Conservation (phyloP, 73 alveolate genomes). For the Paramecium sonneborni region DNA sequence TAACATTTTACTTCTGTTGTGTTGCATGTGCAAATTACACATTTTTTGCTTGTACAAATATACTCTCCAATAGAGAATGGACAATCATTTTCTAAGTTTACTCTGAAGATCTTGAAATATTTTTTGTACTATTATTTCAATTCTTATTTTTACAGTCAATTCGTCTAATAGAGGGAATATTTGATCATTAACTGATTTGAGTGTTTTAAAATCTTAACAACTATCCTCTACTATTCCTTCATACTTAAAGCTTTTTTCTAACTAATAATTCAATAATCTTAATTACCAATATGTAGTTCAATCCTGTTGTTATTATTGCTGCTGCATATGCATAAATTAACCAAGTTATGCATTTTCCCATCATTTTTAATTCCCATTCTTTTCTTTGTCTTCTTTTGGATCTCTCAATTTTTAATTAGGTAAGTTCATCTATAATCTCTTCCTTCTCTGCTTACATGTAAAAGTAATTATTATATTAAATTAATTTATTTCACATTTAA, state of each 20-base stretch:
- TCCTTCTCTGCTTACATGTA: background rate
- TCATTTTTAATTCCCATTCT: background rate
- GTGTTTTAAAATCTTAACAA: constrained; percentile 31
- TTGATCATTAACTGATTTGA: background rate
- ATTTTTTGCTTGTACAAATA: constrained; percentile 49
- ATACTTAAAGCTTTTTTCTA: background rate
- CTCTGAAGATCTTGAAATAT: constrained; percentile 42
- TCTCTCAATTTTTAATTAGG: background rate
- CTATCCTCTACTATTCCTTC: constrained; percentile 29
- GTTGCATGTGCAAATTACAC: constrained; percentile 51
- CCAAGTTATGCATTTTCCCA: background rate
- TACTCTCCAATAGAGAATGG: constrained; percentile 47
- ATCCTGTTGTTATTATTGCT: background rate
- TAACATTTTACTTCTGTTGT: background rate
- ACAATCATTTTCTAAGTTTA: constrained; percentile 41
- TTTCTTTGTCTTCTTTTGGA: background rate
- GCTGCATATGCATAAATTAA: background rate
- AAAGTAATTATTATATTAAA: background rate
- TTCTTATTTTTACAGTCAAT: background rate
- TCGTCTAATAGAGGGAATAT: constrained; percentile 26
- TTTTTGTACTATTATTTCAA: background rate
- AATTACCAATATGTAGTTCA: background rate
- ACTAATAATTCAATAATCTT: background rate
- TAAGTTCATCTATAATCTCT: background rate
- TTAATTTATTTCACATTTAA: background rate